Percentiles rank a stretch among this genome's conserved stretches.
Conservation (phyloP, 768 basidiomycete species). For the Hygrocybe coccinea region DNA sequence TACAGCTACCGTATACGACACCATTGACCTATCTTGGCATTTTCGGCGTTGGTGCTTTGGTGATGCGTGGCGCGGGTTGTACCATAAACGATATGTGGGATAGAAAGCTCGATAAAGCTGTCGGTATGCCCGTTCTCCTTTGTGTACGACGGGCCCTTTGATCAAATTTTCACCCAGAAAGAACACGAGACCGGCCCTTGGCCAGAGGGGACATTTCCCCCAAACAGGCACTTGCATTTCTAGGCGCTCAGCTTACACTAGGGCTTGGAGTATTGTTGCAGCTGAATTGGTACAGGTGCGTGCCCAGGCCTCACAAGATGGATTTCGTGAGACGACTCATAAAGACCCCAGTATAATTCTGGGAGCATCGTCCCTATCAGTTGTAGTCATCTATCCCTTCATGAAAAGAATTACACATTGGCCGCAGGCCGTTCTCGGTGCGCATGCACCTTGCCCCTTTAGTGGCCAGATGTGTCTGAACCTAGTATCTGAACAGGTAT, state of each 20-base stretch:
- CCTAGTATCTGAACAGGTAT: too few relatives aligned
- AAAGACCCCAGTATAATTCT: conserved; percentile 64
- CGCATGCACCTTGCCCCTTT: conserved; percentile 20
- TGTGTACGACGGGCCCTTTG: not conserved
- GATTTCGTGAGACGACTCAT: not conserved
- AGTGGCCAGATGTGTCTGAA: too few relatives aligned
- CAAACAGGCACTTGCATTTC: conserved; percentile 72
- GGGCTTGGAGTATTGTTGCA: conserved; percentile 86
- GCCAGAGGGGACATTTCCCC: conserved; percentile 77
- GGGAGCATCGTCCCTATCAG: conserved; percentile 83
- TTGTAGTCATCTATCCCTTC: conserved; percentile 87
- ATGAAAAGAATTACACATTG: conserved; percentile 98
- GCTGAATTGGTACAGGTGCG: conserved; percentile 91
- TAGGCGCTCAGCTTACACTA: conserved; percentile 73
- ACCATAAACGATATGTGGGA: conserved; percentile 99
- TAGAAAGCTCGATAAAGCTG: conserved; percentile 80
- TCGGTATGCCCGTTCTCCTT: conserved; percentile 50
- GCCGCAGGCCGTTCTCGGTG: conserved; percentile 94
- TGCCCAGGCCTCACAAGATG: not conserved
- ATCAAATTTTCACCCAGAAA: conserved; percentile 41
- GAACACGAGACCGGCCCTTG: conserved; percentile 85
- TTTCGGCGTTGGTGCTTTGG: conserved; percentile 84
- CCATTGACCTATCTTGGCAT: conserved; percentile 74
- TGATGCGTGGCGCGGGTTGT: conserved; percentile 98
- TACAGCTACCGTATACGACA: conserved; percentile 56